Percentiles rank a stretch among this genome's conserved stretches.
Conservation (phyloP, 2,329 filamentous ascomycete genomes). For the Zasmidium citrigriseum region DNA sequence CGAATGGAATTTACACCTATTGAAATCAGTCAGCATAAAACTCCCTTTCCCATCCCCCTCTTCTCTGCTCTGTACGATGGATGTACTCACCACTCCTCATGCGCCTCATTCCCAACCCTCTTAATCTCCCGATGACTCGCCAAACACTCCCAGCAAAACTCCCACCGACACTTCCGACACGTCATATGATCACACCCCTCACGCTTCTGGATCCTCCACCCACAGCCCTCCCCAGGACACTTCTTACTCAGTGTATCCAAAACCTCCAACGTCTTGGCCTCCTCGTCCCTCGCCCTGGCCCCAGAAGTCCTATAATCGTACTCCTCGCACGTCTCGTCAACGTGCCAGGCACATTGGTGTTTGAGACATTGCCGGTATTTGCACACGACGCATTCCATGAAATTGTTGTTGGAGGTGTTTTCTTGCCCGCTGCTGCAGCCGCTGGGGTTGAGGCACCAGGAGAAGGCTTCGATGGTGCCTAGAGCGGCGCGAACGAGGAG, state of each 20-base stretch:
- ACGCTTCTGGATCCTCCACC: conserved; percentile 42
- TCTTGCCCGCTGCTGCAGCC: conserved; percentile 54
- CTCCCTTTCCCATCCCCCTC: not conserved
- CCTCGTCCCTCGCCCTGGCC: conserved; percentile 26
- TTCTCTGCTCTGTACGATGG: too few relatives aligned
- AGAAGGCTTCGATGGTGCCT: conserved; percentile 48
- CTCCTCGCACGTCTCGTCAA: conserved; percentile 40
- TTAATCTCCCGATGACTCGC: conserved; percentile 29
- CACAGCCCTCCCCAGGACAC: conserved; percentile 40
- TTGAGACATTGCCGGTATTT: conserved; percentile 38
- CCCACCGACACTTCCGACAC: conserved; percentile 39
- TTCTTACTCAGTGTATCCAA: conserved; percentile 37
- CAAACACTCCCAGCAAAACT: conserved; percentile 45
- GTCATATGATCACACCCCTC: conserved; percentile 44
- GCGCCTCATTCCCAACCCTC: conserved; percentile 31
- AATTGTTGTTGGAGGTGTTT: conserved; percentile 35
- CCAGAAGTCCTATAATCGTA: conserved; percentile 38
- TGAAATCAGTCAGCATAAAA: not conserved
- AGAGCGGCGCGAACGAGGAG: conserved; percentile 48
- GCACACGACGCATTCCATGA: conserved; percentile 42
- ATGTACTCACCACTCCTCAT: conserved; percentile 19
- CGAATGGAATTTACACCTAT: conserved; percentile 29
- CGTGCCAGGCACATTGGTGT: conserved; percentile 41
- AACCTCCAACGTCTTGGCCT: conserved; percentile 29
- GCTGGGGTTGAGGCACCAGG: conserved; percentile 53